These are phyloP conservation scores for Colletotrichum musicola DNA, from an alignment of 2,329 filamentous ascomycete genomes.

Conservation along the genomic window DNA sequence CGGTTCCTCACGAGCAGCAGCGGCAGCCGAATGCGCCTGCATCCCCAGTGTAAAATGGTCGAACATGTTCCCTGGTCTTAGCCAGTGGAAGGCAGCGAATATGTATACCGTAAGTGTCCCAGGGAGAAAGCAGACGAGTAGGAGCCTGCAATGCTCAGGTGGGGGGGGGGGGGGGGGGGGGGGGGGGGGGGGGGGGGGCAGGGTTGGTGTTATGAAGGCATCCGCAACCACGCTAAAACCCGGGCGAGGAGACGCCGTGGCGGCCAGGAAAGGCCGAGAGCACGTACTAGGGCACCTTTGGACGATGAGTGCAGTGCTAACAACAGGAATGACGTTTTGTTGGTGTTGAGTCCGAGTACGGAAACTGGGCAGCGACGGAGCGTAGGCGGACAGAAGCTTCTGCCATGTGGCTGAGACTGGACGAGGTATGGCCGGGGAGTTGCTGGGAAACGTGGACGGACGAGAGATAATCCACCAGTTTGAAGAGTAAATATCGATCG, in stretches of 20 bases:
- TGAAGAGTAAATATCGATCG: background rate
- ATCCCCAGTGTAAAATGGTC: slow-evolving; percentile 31
- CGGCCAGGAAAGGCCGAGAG: slow-evolving; percentile 32
- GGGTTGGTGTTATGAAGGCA: slow-evolving; percentile 36
- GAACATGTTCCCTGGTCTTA: slow-evolving; percentile 21
- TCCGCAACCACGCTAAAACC: slow-evolving; percentile 28
- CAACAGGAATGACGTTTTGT: slow-evolving; percentile 29
- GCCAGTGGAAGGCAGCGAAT: background rate
- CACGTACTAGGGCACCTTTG: slow-evolving; percentile 11
- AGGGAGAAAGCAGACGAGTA: background rate
- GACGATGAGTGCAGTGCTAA: slow-evolving; percentile 5
- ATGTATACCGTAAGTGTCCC: background rate
- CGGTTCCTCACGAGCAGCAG: slow-evolving; percentile 10
- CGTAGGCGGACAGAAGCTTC: background rate
- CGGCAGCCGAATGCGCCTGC: slow-evolving; percentile 17
- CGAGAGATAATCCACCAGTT: background rate
- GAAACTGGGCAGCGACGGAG: background rate
- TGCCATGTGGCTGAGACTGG: slow-evolving; percentile 17
- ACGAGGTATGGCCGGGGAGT: background rate
- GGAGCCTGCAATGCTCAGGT: background rate
- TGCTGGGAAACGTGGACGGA: background rate
- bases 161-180: slow-evolving; percentile 16
- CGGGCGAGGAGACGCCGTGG: slow-evolving; percentile 24
- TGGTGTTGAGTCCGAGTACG: slow-evolving; percentile 8
- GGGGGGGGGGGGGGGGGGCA: slow-evolving; percentile 15